Evolutionary conservation across 208 protist species (phyloP).

Genomic region (Borovskyia barvae): DNA sequence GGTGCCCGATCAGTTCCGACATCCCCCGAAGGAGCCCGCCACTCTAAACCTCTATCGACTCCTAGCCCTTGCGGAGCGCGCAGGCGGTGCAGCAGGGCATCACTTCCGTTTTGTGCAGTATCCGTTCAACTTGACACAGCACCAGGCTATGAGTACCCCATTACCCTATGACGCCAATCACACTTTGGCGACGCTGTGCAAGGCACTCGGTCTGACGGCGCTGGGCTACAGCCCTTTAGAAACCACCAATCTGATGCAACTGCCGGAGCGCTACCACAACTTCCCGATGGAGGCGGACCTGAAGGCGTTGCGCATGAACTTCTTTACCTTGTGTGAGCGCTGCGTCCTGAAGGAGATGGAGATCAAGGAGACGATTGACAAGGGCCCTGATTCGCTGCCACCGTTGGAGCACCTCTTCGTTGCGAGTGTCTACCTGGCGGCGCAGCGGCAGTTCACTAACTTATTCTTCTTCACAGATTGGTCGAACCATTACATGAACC

Average conservation of each 20-base stretch:
- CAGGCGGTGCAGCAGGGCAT: slow-evolving; percentile 57
- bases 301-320: slow-evolving; percentile 83
- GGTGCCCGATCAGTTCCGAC: slow-evolving; percentile 71
- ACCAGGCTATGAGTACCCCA: slow-evolving; percentile 71
- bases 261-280: slow-evolving; percentile 89
- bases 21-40: slow-evolving; percentile 36
- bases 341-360: slow-evolving; percentile 88
- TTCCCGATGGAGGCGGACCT: slow-evolving; percentile 84
- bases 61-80: slow-evolving; percentile 61
- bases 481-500: slow-evolving; percentile 72
- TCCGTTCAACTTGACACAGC: slow-evolving; percentile 82
- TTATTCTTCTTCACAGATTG: slow-evolving; percentile 81
- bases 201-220: slow-evolving; percentile 65
- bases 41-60: slow-evolving; percentile 80
- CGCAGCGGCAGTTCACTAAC: slow-evolving; percentile 86
- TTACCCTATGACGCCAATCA: slow-evolving; percentile 84
- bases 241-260: slow-evolving; percentile 77
- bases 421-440: slow-evolving; percentile 70
- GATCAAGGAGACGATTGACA: slow-evolving; percentile 82
- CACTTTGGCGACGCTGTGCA: slow-evolving; percentile 66
- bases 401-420: slow-evolving; percentile 81
- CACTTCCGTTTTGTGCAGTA: slow-evolving; percentile 88
- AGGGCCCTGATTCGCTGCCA: slow-evolving; percentile 68
- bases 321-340: slow-evolving; percentile 81
- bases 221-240: slow-evolving; percentile 83